Conservation (phyloP, 345 rosid species). For the Aquilaria malaccensis region DNA sequence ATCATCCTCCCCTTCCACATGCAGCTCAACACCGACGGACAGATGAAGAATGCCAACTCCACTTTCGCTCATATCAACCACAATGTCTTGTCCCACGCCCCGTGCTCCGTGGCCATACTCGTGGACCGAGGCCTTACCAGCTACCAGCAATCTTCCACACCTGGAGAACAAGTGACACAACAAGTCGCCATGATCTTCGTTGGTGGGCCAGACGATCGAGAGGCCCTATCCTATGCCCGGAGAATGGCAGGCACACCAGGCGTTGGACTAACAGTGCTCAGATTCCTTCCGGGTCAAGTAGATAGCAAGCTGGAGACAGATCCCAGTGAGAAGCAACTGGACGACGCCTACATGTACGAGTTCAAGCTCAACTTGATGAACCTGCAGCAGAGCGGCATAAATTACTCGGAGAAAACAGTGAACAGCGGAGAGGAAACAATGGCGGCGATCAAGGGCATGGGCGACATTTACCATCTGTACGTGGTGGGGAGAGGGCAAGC, state of each 20-base stretch:
- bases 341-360: conserved; percentile 36
- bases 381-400: conserved; percentile 13
- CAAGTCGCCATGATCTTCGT: conserved; percentile 32
- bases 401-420: conserved; percentile 33
- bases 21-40: conserved; percentile 23
- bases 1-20: conserved; percentile 57
- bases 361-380: conserved; percentile 31
- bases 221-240: conserved; percentile 61
- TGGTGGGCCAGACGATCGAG: conserved; percentile 64
- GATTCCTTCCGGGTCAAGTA: conserved; percentile 30
- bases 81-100: conserved; percentile 34
- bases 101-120: conserved; percentile 54
- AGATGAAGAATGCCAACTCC: conserved; percentile 25
- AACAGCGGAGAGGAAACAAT: conserved; percentile 35
- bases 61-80: conserved; percentile 31
- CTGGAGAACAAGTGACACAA: neutral
- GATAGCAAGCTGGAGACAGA: neutral
- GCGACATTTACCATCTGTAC: conserved; percentile 31
- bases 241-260: conserved; percentile 35
- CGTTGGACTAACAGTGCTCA: conserved; percentile 33
- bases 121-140: conserved; percentile 40
- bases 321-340: conserved; percentile 19
- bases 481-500: conserved; percentile 46
- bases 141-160: conserved; percentile 6
- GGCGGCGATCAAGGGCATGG: conserved; percentile 22